phyloP scores from a whole-genome alignment of 2,329 filamentous ascomycete species.

The Pseudocercospora crystallina region DNA sequence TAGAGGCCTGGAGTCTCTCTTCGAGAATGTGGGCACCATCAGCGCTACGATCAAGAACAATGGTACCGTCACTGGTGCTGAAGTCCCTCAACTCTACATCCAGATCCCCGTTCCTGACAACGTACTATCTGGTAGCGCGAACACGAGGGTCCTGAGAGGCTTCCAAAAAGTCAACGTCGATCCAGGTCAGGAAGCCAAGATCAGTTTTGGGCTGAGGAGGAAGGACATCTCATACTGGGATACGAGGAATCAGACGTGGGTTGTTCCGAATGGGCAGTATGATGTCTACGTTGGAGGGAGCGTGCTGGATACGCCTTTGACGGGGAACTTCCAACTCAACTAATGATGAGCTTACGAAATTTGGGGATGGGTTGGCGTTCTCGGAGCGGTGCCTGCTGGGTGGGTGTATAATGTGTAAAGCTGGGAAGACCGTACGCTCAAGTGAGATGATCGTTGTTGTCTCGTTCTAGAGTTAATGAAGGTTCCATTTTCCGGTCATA shows the following conservation, averaged over 20 bases:
- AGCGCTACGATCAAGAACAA: conserved; percentile 53
- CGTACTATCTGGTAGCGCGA: conserved; percentile 51
- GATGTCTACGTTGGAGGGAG: conserved; percentile 48
- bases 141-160: conserved; percentile 33
- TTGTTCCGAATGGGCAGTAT: conserved; percentile 46
- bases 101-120: conserved; percentile 40
- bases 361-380: no score
- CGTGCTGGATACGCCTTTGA: conserved; percentile 36
- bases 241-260: conserved; percentile 50
- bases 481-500: no score
- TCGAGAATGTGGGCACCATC: conserved; percentile 51
- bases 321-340: conserved; percentile 20
- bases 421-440: no score
- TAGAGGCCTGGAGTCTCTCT: conserved; percentile 41
- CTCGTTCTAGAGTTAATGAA: no score
- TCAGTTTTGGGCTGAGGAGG: conserved; percentile 41
- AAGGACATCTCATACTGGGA: conserved; percentile 55
- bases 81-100: conserved; percentile 53
- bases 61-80: conserved; percentile 49
- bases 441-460: no score
- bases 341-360: not conserved
- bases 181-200: conserved; percentile 31
- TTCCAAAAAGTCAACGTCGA: conserved; percentile 34
- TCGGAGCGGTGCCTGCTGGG: no score
- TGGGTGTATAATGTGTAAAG: no score